Conservation (phyloP, 75 land plant genomes). For the Cunninghamia lanceolata region DNA sequence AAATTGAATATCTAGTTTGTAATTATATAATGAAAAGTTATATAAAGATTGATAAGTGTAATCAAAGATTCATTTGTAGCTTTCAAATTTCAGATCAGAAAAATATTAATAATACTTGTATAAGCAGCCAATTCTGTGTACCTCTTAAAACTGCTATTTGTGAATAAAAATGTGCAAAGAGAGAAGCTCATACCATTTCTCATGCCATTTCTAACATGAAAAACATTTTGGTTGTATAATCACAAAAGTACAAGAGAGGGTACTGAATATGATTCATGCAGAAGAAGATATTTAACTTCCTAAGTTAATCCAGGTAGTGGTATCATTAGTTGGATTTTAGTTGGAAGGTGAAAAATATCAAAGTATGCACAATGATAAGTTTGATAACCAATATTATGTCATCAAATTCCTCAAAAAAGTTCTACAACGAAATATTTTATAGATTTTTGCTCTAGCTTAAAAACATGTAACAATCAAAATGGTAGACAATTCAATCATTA, state of each 20-base stretch:
- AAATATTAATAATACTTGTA: neutral
- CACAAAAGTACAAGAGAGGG: neutral
- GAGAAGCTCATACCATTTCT: neutral
- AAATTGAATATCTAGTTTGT: neutral
- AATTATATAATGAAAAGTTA: slow-evolving; percentile 36
- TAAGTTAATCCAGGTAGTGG: neutral
- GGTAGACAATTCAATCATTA: too few species aligned
- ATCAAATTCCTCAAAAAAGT: too few species aligned
- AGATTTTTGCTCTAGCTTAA: too few species aligned
- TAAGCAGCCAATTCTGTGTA: neutral
- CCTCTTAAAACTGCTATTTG: neutral
- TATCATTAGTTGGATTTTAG: neutral
- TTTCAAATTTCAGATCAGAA: neutral
- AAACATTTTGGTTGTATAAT: neutral
- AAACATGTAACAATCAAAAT: too few species aligned
- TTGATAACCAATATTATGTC: too few species aligned
- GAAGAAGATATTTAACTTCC: neutral
- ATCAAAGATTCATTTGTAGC: neutral
- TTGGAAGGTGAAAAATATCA: neutral
- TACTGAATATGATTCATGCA: neutral
- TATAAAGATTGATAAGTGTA: neutral
- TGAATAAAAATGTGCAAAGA: neutral
- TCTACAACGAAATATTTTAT: too few species aligned
- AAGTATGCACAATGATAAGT: neutral
- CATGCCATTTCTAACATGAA: neutral